Evolutionary conservation across 176 grass and related monocot genomes (phyloP).

Genomic region (Carex cristatella): DNA sequence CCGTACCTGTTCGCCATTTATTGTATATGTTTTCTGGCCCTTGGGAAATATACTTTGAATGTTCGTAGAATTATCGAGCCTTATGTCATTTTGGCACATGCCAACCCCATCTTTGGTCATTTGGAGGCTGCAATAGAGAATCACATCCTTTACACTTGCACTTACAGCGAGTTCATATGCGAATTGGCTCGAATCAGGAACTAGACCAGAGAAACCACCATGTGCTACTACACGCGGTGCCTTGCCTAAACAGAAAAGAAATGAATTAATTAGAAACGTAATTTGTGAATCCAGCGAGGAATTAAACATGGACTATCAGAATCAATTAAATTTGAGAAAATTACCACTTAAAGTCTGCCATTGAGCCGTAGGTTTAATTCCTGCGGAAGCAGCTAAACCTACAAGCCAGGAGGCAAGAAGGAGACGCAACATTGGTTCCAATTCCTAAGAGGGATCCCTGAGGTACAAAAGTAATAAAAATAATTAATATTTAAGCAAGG

Average conservation of each 20-base stretch:
- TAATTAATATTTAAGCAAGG: neutral
- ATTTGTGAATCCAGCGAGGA: constrained; percentile 11
- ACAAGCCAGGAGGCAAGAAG: constrained; percentile 45
- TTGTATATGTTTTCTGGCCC: constrained; percentile 42
- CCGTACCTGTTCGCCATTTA: constrained; percentile 32
- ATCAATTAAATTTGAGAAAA: constrained; percentile 9
- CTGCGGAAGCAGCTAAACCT: constrained; percentile 41
- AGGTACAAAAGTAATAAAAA: neutral
- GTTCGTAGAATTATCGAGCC: constrained; percentile 57
- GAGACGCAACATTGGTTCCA: constrained; percentile 9
- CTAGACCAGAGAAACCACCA: constrained; percentile 79
- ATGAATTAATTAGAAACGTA: neutral
- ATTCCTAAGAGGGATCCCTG: constrained; percentile 5
- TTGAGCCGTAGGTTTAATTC: constrained; percentile 32
- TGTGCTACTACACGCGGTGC: constrained; percentile 58
- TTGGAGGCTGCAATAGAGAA: constrained; percentile 56
- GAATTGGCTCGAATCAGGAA: constrained; percentile 57
- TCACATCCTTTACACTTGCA: constrained; percentile 34
- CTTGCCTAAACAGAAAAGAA: constrained; percentile 33
- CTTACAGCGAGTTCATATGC: constrained; percentile 54
- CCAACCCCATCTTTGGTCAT: constrained; percentile 54
- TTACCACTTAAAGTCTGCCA: constrained; percentile 71
- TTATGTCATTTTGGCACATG: constrained; percentile 51
- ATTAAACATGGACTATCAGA: neutral
- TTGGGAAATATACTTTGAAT: constrained; percentile 45